phyloP scores from a whole-genome alignment of 2,329 filamentous ascomycete species.

The Penicillium sp. region DNA sequence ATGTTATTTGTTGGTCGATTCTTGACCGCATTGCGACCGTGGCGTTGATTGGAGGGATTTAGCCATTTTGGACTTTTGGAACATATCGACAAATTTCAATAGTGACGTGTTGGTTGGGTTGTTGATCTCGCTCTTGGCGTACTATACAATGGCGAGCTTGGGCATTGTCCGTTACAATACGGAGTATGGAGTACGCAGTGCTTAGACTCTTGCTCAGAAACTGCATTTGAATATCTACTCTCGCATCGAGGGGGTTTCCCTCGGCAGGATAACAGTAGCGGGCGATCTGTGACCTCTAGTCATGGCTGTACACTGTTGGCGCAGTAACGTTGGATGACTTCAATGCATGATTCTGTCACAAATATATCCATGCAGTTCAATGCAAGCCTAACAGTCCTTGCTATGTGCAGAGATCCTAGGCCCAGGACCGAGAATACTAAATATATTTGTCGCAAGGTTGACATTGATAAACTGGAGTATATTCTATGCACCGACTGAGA shows the following conservation, averaged over 20 bases:
- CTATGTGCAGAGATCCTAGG: neutral
- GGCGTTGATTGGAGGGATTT: too few species aligned
- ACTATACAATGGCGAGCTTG: neutral
- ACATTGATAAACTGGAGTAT: too few species aligned
- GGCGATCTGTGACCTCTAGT: neutral
- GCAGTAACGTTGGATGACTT: neutral
- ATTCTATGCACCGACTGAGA: too few species aligned
- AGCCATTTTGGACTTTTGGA: neutral
- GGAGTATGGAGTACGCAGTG: neutral
- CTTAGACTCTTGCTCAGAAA: neutral
- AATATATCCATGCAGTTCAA: neutral
- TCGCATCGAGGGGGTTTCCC: neutral
- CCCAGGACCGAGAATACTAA: neutral
- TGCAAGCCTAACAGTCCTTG: neutral
- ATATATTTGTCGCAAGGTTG: neutral
- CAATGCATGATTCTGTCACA: neutral
- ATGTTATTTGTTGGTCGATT: slow-evolving; percentile 5
- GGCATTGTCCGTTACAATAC: neutral
- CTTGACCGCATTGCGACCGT: slow-evolving; percentile 4
- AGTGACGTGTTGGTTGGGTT: slow-evolving; percentile 6
- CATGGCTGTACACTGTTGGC: neutral
- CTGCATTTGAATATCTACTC: neutral
- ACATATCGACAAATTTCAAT: neutral
- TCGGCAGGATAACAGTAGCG: neutral
- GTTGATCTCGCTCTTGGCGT: slow-evolving; percentile 2